A percentile compares a stretch with the other conserved stretches of the same genome.
These are phyloP conservation scores for Mangifera indica DNA, from an alignment of 345 rosid genomes.

Conservation along the genomic window DNA sequence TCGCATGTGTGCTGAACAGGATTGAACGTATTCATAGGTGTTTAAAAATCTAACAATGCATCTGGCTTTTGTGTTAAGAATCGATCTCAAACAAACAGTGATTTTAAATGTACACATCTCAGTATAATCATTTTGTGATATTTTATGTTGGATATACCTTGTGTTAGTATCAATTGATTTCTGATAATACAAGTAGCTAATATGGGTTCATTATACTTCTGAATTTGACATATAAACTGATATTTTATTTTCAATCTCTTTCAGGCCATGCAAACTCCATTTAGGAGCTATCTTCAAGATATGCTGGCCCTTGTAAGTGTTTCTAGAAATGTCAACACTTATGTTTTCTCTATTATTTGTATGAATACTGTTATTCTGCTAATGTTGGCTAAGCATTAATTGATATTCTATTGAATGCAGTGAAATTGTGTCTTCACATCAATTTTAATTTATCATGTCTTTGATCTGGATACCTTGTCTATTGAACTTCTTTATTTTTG, in stretches of 20 bases:
- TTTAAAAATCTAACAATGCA: neutral
- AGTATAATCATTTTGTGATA: neutral
- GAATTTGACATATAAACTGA: neutral
- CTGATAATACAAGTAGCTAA: neutral
- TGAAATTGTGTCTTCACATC: neutral
- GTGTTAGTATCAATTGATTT: neutral
- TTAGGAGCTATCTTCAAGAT: constrained; percentile 83
- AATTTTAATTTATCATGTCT: neutral
- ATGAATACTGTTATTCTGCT: neutral
- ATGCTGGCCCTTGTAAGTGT: constrained; percentile 86
- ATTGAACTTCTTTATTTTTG: neutral
- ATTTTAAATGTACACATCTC: neutral
- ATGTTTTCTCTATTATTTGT: no score
- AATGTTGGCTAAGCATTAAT: neutral
- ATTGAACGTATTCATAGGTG: neutral
- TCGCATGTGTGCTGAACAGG: no score
- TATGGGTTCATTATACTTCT: neutral
- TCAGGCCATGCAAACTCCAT: constrained; percentile 89
- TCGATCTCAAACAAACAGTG: neutral
- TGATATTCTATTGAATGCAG: neutral
- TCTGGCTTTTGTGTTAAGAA: neutral
- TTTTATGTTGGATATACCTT: neutral
- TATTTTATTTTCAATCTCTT: neutral
- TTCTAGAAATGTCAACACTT: neutral
- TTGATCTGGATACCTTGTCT: neutral